Evolutionary conservation across 306 rosid genomes (phyloP).

Genomic region (Sophora flavescens): DNA sequence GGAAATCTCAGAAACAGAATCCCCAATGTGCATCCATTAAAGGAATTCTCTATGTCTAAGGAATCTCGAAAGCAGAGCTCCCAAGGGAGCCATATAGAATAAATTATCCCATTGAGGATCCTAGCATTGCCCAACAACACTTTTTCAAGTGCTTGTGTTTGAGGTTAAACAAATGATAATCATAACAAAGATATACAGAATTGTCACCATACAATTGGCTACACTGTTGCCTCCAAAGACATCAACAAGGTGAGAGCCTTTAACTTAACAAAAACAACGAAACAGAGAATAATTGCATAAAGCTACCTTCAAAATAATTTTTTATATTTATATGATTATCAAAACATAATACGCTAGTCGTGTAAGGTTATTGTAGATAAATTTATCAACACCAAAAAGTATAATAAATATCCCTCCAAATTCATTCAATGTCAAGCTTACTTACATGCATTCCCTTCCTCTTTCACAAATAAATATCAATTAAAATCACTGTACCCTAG

Average conservation of each 20-base stretch:
- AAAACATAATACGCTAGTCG: not conserved
- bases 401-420: slow-evolving; percentile 17
- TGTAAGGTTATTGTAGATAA: slow-evolving; percentile 19
- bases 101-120: slow-evolving; percentile 22
- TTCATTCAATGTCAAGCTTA: slow-evolving; percentile 16
- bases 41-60: not conserved
- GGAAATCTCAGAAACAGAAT: slow-evolving; percentile 29
- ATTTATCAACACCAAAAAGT: slow-evolving; percentile 1
- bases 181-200: not conserved
- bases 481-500: slow-evolving; percentile 2
- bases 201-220: not conserved
- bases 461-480: slow-evolving; percentile 6
- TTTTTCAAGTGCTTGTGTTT: not conserved
- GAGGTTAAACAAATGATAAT: not conserved
- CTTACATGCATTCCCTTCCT: slow-evolving; percentile 12
- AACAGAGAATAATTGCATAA: not conserved
- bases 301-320: slow-evolving; percentile 5
- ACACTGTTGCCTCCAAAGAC: slow-evolving; percentile 5
- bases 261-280: not conserved
- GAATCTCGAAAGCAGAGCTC: slow-evolving; percentile 28
- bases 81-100: not conserved
- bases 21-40: not conserved
- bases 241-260: not conserved
- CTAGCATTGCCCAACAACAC: slow-evolving; percentile 22
- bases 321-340: not conserved